Base-by-base conservation (phyloP, 2,329 filamentous ascomycete species). In the Alternaria alternata region DNA sequence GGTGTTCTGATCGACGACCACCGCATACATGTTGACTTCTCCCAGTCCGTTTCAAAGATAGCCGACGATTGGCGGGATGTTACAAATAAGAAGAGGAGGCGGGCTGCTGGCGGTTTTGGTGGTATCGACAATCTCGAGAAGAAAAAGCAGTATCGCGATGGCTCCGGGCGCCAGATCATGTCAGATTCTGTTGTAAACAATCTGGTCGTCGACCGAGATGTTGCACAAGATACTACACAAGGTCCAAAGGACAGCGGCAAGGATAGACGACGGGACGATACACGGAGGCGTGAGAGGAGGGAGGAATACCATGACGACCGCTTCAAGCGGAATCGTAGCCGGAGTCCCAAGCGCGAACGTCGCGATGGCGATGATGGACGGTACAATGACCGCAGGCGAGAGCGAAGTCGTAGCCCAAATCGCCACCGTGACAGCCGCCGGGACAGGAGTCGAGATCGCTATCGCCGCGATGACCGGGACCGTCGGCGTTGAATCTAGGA, bases 1-100 rank as follows among this genome's bases (percentile, higher is more conserved):
- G 93, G 91, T 2, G 94, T 98, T 2, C 82, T 99, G 56, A 98
- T 99, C 66, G 95, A 99, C 73, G 95, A 99, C 71, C 92, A 97
- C 66, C 90, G 95, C 42, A 99, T 99, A 65, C 95, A 99, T 75
- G 95, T 99, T 57, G 95, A 99, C 80, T 99, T 99, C 79, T 97
- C 94, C 11, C 95, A 99, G 81, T 97, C 93, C 75, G 95, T 91
- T 11, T 89, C 87, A 63, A 94, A 93, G 75, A 81, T 99, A 7
- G 95, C 93, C 46, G 92, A 96, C 64, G 89, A 89, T 16, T 99
- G 95, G 95, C 87, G 95, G 63, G 90, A 88, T 61, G 89, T 90
- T 42, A 93, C 94, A 20, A 96, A 96, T 73, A 87, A 86, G 41
- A 97, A 96, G 81, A 87, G 94, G 47, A 81, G 82, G 81, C 82